Base-by-base conservation (phyloP, 31 red algal genomes). In the Pterothamnion heteromorphum region DNA sequence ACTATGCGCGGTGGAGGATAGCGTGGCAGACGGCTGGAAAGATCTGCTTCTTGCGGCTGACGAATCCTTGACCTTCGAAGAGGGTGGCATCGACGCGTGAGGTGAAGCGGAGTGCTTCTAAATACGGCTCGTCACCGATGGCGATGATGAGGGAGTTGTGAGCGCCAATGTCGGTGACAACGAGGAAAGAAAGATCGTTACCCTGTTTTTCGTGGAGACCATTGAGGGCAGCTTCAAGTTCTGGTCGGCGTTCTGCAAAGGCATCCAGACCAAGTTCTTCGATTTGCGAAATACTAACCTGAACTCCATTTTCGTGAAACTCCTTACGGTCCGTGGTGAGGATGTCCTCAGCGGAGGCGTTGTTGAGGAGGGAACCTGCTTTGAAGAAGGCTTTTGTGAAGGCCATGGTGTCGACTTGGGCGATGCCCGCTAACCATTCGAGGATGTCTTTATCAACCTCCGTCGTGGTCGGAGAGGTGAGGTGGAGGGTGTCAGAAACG, bases 41-140 rank as follows among this genome's bases (percentile, higher is more conserved):
- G 30, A 83, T 83, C 27, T 83, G 80, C 80, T 83, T 83, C 23
- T 83, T 83, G 9, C 80, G 5, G 80, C 80, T 83, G 14, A 83
- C 80, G 21, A 83, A 18, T 20, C 80, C 80, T 14, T 18, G 80
- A 26, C 21, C 80, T 9, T 83, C 30, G 5, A 9, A 83, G 18
- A 83, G 5, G 14, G 14, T 26, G 9, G 18, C 14, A 5, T 83
- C 80, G n/a, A n/a, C n/a, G n/a, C n/a, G n/a, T n/a, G n/a, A n/a
- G n/a, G n/a, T n/a, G n/a, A n/a, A n/a, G n/a, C n/a, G n/a, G n/a
- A n/a, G n/a, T n/a, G n/a, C n/a, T n/a, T n/a, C n/a, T n/a, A n/a
- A n/a, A n/a, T n/a, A n/a, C n/a, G n/a, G n/a, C n/a, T n/a, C n/a
- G n/a, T n/a, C n/a, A n/a, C n/a, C n/a, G n/a, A n/a, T n/a, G n/a